Base-by-base conservation (phyloP, 257 asterid genomes). In the Penstemon newberryi region DNA sequence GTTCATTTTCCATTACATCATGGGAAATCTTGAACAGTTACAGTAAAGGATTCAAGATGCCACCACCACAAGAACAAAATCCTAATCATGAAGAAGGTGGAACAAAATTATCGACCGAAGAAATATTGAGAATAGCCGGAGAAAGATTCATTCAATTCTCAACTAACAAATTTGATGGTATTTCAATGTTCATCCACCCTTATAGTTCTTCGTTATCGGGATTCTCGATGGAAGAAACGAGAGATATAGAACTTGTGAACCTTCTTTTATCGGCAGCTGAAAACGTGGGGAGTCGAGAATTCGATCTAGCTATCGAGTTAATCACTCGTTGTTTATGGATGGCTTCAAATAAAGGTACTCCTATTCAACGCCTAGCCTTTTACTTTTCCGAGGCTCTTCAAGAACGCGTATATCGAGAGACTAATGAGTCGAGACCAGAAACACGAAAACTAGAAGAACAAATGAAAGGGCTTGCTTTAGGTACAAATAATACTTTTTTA, bases 81-180 rank as follows among this genome's bases (percentile, higher is more conserved):
- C 46, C 6, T 36, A 46, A 6, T 10, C 39, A 47, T 43, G 71
- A 58, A n/a, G 8, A n/a, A 6, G 39, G 7, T 10, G 66, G 57
- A 51, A 64, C 51, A 38, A 77, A 69, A 49, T 19, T 86, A n/a
- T 75, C 89, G 25, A 60, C 77, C 39, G 83, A 74, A 11, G 90
- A 89, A 25, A 81, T 78, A 54, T 33, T 89, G 57, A 84, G 78
- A 78, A 36, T 78, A 49, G 92, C 86, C 3, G 93, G 89, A 50
- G 89, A 84, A 67, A 81, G 80, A 54, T 88, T 75, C 84, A 76
- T 86, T 54, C 87, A 81, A 7, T 84, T 79, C 67, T 82, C 84
- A 63, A 74, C 89, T 65, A 80, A 71, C 68, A 79, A 60, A 39
- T 56, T 62, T 6, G 89, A 86, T 44, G 89, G 86, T 9, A 61